Percentiles rank a stretch among this genome's conserved stretches.
phyloP scores from a whole-genome alignment of 2,329 filamentous ascomycete species.

The Colletotrichum navitas region DNA sequence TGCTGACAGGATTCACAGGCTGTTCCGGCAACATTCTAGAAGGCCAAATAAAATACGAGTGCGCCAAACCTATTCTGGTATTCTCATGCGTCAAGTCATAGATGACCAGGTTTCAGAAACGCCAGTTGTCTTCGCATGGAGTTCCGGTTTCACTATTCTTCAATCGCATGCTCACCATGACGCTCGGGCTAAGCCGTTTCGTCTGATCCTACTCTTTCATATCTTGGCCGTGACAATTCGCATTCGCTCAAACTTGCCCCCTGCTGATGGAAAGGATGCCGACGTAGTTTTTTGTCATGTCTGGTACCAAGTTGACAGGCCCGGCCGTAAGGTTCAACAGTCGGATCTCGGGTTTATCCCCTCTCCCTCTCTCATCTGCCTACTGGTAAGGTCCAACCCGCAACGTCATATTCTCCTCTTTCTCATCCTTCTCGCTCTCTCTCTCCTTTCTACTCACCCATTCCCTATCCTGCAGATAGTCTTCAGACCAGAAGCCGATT shows the following conservation, averaged over 20 bases:
- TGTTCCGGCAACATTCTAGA: slow-evolving; percentile 28
- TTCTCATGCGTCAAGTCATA: slow-evolving; percentile 21
- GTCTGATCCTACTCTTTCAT: slow-evolving; percentile 26
- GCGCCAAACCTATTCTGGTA: slow-evolving; percentile 23
- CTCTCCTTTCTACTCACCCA: not conserved
- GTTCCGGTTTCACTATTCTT: slow-evolving; percentile 39
- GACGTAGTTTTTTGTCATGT: not conserved
- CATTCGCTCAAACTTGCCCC: slow-evolving; percentile 24
- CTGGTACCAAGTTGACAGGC: slow-evolving; percentile 17
- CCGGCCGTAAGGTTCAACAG: slow-evolving; percentile 26
- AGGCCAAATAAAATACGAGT: not conserved
- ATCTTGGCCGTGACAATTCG: slow-evolving; percentile 32
- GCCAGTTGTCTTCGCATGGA: slow-evolving; percentile 37
- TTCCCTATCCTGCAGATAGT: not conserved
- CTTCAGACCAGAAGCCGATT: slow-evolving; percentile 9
- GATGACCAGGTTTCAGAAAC: slow-evolving; percentile 37
- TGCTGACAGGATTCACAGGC: not conserved
- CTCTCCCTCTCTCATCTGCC: not conserved
- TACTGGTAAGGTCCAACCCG: slow-evolving; percentile 20
- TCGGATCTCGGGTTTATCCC: slow-evolving; percentile 5
- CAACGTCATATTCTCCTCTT: slow-evolving; percentile 19
- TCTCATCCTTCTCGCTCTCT: not conserved
- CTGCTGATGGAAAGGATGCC: slow-evolving; percentile 18
- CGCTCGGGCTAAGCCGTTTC: slow-evolving; percentile 34
- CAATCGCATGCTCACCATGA: not conserved